Evolutionary conservation across 2,329 filamentous ascomycete genomes (phyloP), one percentile per base, ranked within the genome.

Genomic region (Cladophialophora chaetospira): DNA sequence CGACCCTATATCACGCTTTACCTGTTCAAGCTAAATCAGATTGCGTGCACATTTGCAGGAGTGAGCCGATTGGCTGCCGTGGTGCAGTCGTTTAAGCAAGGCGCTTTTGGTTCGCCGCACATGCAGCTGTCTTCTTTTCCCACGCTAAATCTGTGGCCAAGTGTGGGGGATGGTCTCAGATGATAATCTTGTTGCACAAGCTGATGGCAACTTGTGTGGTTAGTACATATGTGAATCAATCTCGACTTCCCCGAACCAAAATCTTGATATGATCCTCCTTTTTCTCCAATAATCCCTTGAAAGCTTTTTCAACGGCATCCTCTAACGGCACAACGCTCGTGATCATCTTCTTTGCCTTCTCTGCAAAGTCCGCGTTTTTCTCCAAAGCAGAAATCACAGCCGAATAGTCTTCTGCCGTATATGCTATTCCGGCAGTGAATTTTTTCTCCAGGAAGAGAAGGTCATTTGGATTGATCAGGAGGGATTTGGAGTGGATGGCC

Each of bases 401-500:
- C 10, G 26, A 15, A 11, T 28, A 55, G 23, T 55, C 52, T 21
- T 43, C 52, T 2, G 8, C 21, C 23, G 35, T 29, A 42, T 55
- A 49, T n/a, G n/a, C 23, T 11, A 55, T 31, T 2, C 31, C 33
- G 6, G 43, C 52, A 2, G 44, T 40, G 23, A 21, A 55, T n/a
- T 33, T 43, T 29, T 55, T 43, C 26, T 55, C 44, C 11, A 23
- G 9, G 9, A 55, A 28, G 10, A 43, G 21, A 21, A 55, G 26
- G 25, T 31, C 35, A 13, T 31, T 49, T n/a, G 45, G 35, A 21
- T 43, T 49, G 43, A 49, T n/a, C 44, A 23, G 31, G n/a, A 35
- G 33, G n/a, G 31, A 23, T 21, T 29, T 49, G 28, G 17, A 38
- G 77, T 78, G 80, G 28, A 82, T 76, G 5, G 79, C 80, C 46